A percentile compares a stretch with the other conserved stretches of the same genome.
Conservation (phyloP, 2,329 filamentous ascomycete species). For the Fusarium annulatum region DNA sequence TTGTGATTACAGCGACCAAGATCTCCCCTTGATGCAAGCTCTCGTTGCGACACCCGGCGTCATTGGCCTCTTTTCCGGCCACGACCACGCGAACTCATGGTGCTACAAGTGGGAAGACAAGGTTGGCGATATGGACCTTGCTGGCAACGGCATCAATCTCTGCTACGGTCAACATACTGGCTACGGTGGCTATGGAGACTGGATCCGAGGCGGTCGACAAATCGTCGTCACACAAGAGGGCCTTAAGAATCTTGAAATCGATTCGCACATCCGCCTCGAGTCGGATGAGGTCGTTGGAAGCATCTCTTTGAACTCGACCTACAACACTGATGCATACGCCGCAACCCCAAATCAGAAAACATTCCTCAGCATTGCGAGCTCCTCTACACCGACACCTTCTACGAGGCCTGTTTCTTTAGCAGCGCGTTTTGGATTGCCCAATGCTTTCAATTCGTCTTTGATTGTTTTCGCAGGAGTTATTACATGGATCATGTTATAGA, state of each 20-base stretch:
- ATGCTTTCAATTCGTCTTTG: neutral
- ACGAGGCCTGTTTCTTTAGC: neutral
- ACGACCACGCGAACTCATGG: constrained; percentile 74
- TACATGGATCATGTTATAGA: constrained; percentile 9
- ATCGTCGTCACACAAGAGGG: constrained; percentile 60
- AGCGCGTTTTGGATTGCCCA: neutral
- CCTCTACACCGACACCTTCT: neutral
- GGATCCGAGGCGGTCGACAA: constrained; percentile 70
- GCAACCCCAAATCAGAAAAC: constrained; percentile 54
- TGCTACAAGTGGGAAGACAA: constrained; percentile 62
- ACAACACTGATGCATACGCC: constrained; percentile 66
- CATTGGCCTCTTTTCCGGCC: constrained; percentile 70
- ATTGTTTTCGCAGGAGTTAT: neutral
- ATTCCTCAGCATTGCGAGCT: neutral
- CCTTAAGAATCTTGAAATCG: constrained; percentile 55
- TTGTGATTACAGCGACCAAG: constrained; percentile 61
- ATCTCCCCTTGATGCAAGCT: constrained; percentile 71
- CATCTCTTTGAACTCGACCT: constrained; percentile 69
- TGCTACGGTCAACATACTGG: constrained; percentile 75
- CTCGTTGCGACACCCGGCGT: constrained; percentile 65
- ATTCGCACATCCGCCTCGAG: constrained; percentile 72
- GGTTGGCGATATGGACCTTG: constrained; percentile 59
- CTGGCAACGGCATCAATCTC: constrained; percentile 58
- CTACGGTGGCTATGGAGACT: constrained; percentile 76
- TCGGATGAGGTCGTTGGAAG: constrained; percentile 61